A percentile compares a stretch with the other conserved stretches of the same genome.
Evolutionary conservation across 441 rosid genomes (phyloP).

Genomic region (Populus hybrid): DNA sequence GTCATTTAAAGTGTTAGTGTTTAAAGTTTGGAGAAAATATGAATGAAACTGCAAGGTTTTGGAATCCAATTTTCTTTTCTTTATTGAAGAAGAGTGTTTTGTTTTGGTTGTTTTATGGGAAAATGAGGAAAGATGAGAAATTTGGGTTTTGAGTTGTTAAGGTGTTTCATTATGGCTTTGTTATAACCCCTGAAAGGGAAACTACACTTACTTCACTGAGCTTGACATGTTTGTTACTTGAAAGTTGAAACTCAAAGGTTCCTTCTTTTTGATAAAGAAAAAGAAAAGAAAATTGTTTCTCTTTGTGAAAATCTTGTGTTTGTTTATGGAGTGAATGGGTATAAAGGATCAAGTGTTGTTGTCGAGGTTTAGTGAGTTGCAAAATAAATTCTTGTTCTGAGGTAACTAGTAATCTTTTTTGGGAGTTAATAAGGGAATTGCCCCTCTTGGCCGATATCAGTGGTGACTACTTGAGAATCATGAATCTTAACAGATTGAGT

Average conservation of each 20-base stretch:
- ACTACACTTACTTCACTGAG: not conserved
- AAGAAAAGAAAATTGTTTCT: not conserved
- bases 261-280: not conserved
- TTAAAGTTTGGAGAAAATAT: not conserved
- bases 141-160: not conserved
- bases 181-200: not conserved
- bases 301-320: not conserved
- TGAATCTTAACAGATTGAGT: not conserved
- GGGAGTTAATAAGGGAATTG: not conserved
- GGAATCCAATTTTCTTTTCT: not conserved
- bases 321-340: conserved; percentile 10
- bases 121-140: not conserved
- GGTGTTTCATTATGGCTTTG: not conserved
- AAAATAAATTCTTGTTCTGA: not conserved
- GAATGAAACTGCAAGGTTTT: not conserved
- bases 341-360: not conserved
- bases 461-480: not conserved
- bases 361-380: not conserved
- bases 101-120: not conserved
- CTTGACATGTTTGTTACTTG: not conserved
- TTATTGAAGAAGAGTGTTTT: not conserved
- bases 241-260: not conserved
- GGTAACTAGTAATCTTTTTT: not conserved
- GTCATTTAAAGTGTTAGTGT: not conserved
- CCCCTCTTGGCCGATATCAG: not conserved